Evolutionary conservation across 345 rosid species (phyloP), one percentile per base, ranked within the genome.

Genomic region (Barbarea vulgaris): DNA sequence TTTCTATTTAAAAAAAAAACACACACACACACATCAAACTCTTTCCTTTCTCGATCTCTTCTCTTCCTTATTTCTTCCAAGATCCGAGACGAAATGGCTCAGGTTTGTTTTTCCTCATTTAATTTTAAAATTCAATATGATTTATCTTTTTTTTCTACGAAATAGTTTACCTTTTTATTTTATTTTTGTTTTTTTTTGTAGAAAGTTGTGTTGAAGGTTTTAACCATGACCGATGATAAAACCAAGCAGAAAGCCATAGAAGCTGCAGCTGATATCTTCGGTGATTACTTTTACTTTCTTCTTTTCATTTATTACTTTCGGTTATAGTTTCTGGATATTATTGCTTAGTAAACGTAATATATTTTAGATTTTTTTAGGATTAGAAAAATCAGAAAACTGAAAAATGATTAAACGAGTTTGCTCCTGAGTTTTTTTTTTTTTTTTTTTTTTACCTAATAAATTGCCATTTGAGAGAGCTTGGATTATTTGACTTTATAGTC

Each of bases 161-260:
- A 21, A 6, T 11, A 25, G 31, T 48, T 1, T 41, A 65, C 39
- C 5, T 39, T 73, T 6, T 10, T 3, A 27, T 44, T 42, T 15
- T 42, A 1, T 58, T 34, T 36, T 30, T n/a, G 12, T 36, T 36
- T 4, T 44, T 30, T 24, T 3, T 57, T n/a, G 3, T 86, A 85
- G 92, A 94, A 94, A 81, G 82, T 89, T 78, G 90, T 94, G 56
- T 42, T 94, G 60, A 94, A 87, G 87, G 87, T 94, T 28, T 66
- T 90, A 80, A 91, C 96, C 76, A 94, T 94, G 96, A 90, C 95
- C 7, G 96, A 94, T 68, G 97, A 90, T 1, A 94, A 84, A 73
- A 88, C 96, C 5, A 94, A 90, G 84, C 95, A 89, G 82, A 91
- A 91, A 74, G 96, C 97, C 59, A 85, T 94, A 4, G 93, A 84